A percentile compares a stretch with the other conserved stretches of the same genome.
Evolutionary conservation across 805 yeast genomes (phyloP).

Genomic region (Cyberlindnera xylosilytica): DNA sequence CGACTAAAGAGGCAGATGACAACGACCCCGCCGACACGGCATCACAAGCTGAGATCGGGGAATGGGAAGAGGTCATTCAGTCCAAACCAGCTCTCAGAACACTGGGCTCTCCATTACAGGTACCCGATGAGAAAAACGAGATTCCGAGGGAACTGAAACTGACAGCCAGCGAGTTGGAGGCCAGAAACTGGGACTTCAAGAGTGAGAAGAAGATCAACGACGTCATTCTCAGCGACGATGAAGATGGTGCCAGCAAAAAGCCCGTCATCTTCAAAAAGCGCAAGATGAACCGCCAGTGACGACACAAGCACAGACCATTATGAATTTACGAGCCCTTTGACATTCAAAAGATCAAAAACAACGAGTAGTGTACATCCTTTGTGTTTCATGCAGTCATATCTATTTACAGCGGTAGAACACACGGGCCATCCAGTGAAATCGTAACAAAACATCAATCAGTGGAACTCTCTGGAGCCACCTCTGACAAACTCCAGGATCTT

Average conservation of each 20-base stretch:
- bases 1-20: constrained; percentile 3
- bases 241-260: constrained; percentile 7
- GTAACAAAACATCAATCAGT: constrained; percentile 8
- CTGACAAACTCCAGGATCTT: constrained; percentile 90
- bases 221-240: constrained; percentile 16
- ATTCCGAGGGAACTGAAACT: constrained; percentile 1
- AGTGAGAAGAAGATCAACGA: constrained; percentile 17
- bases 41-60: constrained; percentile 7
- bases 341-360: neutral
- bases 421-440: neutral
- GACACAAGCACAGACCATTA: too few species aligned
- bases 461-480: constrained; percentile 84
- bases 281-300: too few species aligned
- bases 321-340: neutral
- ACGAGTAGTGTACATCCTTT: neutral
- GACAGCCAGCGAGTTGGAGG: constrained; percentile 24
- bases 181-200: constrained; percentile 28
- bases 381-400: constrained; percentile 11
- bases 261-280: constrained; percentile 22
- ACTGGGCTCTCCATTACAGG: constrained; percentile 6
- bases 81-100: neutral
- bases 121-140: constrained; percentile 5
- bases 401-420: constrained; percentile 3
- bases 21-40: neutral
- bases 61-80: constrained; percentile 15